A percentile compares a stretch with the other conserved stretches of the same genome.
These are phyloP conservation scores for Salicornia ramosissima DNA, from an alignment of 148 eudicot species.

Conservation along the genomic window DNA sequence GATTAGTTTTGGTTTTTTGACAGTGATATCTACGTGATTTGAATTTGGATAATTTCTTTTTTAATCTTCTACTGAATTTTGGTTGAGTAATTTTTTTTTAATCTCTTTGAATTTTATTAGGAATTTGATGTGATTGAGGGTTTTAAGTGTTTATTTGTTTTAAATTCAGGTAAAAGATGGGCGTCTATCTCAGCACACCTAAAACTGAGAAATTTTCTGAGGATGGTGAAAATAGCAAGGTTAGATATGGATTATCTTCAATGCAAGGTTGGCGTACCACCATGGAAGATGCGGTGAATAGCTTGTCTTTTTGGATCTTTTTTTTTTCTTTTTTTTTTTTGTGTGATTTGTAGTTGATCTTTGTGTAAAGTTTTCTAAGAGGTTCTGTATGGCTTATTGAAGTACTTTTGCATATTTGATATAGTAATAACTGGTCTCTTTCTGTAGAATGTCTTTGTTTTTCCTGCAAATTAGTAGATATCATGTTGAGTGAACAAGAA, in stretches of 20 bases:
- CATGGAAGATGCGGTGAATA: slow-evolving; percentile 99
- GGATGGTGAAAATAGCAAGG: slow-evolving; percentile 71
- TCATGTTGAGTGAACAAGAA: neutral
- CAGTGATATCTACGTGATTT: neutral
- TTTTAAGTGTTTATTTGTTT: slow-evolving; percentile 6
- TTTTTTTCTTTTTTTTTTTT: too few relatives aligned
- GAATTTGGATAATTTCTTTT: neutral
- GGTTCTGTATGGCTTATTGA: too few relatives aligned
- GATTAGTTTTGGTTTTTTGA: neutral
- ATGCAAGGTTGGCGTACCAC: slow-evolving; percentile 99
- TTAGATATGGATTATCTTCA: slow-evolving; percentile 81
- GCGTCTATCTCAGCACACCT: slow-evolving; percentile 86
- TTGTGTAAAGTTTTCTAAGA: neutral
- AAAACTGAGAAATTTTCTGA: slow-evolving; percentile 93
- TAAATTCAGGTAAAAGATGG: slow-evolving; percentile 60
- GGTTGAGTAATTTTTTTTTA: neutral
- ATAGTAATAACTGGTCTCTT: too few relatives aligned
- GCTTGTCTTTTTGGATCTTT: slow-evolving; percentile 12
- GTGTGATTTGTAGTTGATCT: slow-evolving; percentile 1
- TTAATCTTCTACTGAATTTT: too few relatives aligned
- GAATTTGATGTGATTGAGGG: neutral
- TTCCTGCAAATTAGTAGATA: neutral
- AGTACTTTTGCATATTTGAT: neutral
- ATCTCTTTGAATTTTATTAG: neutral
- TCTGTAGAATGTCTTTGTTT: too few relatives aligned